These are phyloP conservation scores for Diaporthe ilicicola DNA, from an alignment of 2,329 filamentous ascomycete genomes.

Conservation along the genomic window DNA sequence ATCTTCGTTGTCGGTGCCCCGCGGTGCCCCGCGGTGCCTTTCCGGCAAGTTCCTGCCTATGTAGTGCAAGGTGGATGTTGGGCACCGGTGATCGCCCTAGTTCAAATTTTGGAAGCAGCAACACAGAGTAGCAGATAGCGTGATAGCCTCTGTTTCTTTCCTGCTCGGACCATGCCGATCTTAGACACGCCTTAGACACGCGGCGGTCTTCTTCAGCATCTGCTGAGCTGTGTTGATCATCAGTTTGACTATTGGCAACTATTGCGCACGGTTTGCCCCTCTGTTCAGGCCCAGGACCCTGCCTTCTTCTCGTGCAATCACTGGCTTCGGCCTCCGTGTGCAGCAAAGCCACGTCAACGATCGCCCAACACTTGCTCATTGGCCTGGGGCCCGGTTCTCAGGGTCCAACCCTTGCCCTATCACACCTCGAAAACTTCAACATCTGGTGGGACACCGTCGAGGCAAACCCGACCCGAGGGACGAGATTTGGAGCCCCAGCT, in stretches of 20 bases:
- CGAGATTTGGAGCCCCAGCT: slow-evolving; percentile 12
- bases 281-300: neutral
- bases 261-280: neutral
- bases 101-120: neutral
- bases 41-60: neutral
- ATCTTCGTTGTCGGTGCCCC: neutral
- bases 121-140: neutral
- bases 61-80: neutral
- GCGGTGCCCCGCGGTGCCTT: neutral
- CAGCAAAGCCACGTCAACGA: slow-evolving; percentile 4
- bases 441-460: neutral
- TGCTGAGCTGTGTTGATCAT: slow-evolving; percentile 6
- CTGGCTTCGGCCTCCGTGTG: neutral
- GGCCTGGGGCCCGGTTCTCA: neutral
- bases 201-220: slow-evolving; percentile 10
- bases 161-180: slow-evolving; percentile 24
- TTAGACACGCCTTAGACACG: slow-evolving; percentile 9
- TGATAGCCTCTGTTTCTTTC: neutral
- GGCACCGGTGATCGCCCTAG: neutral
- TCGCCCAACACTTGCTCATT: neutral
- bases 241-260: neutral
- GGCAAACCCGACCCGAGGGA: neutral
- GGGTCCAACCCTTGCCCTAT: slow-evolving; percentile 3
- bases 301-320: neutral
- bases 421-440: neutral